These are phyloP conservation scores for Geosmithia flava DNA, from an alignment of 2,329 filamentous ascomycete genomes.

Conservation along the genomic window DNA sequence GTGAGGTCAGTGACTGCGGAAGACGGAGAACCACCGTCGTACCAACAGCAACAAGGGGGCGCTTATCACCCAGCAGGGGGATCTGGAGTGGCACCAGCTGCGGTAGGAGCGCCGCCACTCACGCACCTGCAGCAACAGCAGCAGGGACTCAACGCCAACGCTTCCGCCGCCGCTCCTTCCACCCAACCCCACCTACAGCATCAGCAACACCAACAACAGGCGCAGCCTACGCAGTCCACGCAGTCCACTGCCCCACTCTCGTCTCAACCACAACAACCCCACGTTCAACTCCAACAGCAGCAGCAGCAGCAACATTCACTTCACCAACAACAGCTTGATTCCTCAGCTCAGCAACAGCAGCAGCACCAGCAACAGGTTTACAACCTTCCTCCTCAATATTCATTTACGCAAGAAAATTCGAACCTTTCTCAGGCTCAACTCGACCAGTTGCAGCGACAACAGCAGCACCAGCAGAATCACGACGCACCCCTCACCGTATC, in stretches of 20 bases:
- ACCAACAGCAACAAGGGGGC: conserved; percentile 8
- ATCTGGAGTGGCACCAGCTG: conserved; percentile 8
- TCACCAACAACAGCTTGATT: conserved; percentile 8
- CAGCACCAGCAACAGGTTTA: conserved; percentile 9
- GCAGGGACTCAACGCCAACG: conserved; percentile 11
- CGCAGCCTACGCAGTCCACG: background rate
- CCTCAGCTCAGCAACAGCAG: conserved; percentile 22
- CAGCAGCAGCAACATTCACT: conserved; percentile 18
- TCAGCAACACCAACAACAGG: conserved; percentile 18
- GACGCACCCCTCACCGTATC: conserved; percentile 47
- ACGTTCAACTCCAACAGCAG: conserved; percentile 10
- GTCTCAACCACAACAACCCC: conserved; percentile 9
- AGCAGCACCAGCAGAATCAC: conserved; percentile 27
- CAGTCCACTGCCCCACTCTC: background rate
- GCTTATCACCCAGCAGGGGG: conserved; percentile 11
- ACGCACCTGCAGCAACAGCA: conserved; percentile 10
- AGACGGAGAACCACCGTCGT: conserved; percentile 26
- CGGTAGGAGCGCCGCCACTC: conserved; percentile 5
- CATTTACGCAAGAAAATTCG: conserved; percentile 16
- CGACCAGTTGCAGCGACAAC: conserved; percentile 11
- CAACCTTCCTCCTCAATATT: conserved; percentile 4
- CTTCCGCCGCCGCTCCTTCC: conserved; percentile 5
- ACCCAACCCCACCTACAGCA: conserved; percentile 6
- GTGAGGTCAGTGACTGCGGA: conserved; percentile 36
- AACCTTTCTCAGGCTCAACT: conserved; percentile 22